Base-by-base conservation (phyloP, 257 asterid species). In the Gynochthodes officinalis region DNA sequence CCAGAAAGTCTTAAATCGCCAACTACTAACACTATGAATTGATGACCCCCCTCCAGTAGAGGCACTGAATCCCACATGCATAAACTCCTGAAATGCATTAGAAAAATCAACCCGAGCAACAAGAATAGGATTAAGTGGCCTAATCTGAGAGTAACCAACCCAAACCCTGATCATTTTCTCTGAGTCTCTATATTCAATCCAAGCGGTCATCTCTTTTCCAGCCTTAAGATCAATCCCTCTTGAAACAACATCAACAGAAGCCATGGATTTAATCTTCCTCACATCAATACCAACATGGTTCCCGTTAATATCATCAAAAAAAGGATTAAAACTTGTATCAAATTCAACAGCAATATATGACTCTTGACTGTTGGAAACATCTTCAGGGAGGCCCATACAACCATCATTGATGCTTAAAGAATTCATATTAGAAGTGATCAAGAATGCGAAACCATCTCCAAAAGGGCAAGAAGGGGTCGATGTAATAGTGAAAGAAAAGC, bases 41-140 rank as follows among this genome's bases (percentile, higher is more conserved):
- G 94, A 82, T 0, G 96, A 86, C 27, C 96, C 97, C 70, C 71
- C 80, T 14, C 90, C 85, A 60, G 82, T 87, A 7, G 96, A 77
- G 57, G 98, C 92, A 4, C 89, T 84, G 75, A 92, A 92, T 5
- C 98, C 98, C 35, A 86, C 85, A 25, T 86, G 78, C 97, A 89
- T 92, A 62, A 82, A 82, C 73, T 88, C 96, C 62, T 87, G 82
- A 68, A 89, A 84, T 21, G 79, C 82, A 28, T 71, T 68, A 19
- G 96, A 85, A 53, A 92, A 78, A 69, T 90, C 91, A 46, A 86
- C 75, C 50, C 72, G 73, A 42, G 80, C 53, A 2, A 64, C 84
- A 43, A 88, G 91, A 79, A 87, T 48, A 18, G 96, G 93, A 19
- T 3, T 80, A n/a, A 71, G 39, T 5, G 96, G 93, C 79, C 79